Base-by-base conservation (phyloP, 2,329 filamentous ascomycete species). In the Eutypa lata region DNA sequence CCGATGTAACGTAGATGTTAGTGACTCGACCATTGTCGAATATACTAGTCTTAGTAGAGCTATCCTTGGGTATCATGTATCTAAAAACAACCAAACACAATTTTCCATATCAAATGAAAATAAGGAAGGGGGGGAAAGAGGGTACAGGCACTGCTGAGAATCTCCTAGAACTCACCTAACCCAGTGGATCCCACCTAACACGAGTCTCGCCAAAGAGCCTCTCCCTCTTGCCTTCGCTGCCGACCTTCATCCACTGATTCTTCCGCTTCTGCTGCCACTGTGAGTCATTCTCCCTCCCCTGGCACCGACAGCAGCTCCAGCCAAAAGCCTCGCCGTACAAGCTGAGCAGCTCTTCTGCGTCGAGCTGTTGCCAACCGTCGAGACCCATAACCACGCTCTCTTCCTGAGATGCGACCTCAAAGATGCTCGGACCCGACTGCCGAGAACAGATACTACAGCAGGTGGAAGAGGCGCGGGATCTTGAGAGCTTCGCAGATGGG, bases 321-420 rank as follows among this genome's bases (percentile, higher is more conserved):
- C 57, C 55, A 22, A 57, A 59, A n/a, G 57, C 55, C 47, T 57
- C 57, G 21, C 55, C 57, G 14, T 59, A 59, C n/a, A 59, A 42
- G 26, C 53, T 50, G 11, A 59, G 50, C 26, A 59, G 28, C 18
- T 57, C 57, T 14, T 56, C 57, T n/a, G 51, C 53, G 13, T 33
- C 46, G 16, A 59, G 53, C 3, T 51, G 44, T 24, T 57, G 49
- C 57, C 57, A 59, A 8, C 53, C 57, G 2, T 59, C 53, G 4
- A 59, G 46, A 21, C 53, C 52, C 14, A 57, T 38, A n/a, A 59
- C 55, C n/a, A 56, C 53, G 47, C 57, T 59, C 48, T 59, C 57
- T 31, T 59, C 55, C 28, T 56, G 57, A n/a, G 55, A 47, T 16
- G 56, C 55, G 16, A 59, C 52, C 33, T 59, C 57, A 44, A 59